Percentiles rank a stretch among this genome's conserved stretches.
phyloP scores from a whole-genome alignment of 2,329 filamentous ascomycete species.

The Ramularia collo-cygni region DNA sequence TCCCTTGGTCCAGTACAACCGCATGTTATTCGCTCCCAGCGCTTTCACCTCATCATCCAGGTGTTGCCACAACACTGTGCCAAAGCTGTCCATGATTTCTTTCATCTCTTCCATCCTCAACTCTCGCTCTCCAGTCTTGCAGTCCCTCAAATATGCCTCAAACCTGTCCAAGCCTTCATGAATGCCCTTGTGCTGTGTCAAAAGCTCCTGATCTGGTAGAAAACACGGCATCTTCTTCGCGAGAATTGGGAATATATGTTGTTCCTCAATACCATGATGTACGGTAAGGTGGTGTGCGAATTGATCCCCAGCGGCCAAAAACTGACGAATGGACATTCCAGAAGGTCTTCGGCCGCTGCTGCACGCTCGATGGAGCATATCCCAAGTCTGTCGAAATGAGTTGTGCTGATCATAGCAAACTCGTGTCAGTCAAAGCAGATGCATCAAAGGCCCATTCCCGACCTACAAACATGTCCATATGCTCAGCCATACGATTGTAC shows the following conservation, averaged over 20 bases:
- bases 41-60: constrained; percentile 76
- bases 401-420: constrained; percentile 64
- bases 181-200: constrained; percentile 71
- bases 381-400: constrained; percentile 72
- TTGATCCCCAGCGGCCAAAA: constrained; percentile 60
- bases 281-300: constrained; percentile 64
- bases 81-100: constrained; percentile 69
- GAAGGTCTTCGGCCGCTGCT: constrained; percentile 51
- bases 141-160: constrained; percentile 27
- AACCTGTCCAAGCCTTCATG: constrained; percentile 50
- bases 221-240: constrained; percentile 76
- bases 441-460: neutral
- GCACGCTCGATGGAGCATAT: constrained; percentile 60
- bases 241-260: constrained; percentile 70
- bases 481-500: constrained; percentile 67
- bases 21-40: constrained; percentile 80
- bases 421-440: neutral
- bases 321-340: constrained; percentile 60
- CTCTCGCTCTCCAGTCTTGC: constrained; percentile 53
- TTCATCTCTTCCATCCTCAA: constrained; percentile 54
- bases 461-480: constrained; percentile 66
- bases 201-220: constrained; percentile 54
- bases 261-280: constrained; percentile 77
- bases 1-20: constrained; percentile 68
- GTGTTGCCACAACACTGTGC: constrained; percentile 71